A percentile compares a stretch with the other conserved stretches of the same genome.
Conservation (phyloP, 345 rosid genomes). For the Pistacia atlantica region DNA sequence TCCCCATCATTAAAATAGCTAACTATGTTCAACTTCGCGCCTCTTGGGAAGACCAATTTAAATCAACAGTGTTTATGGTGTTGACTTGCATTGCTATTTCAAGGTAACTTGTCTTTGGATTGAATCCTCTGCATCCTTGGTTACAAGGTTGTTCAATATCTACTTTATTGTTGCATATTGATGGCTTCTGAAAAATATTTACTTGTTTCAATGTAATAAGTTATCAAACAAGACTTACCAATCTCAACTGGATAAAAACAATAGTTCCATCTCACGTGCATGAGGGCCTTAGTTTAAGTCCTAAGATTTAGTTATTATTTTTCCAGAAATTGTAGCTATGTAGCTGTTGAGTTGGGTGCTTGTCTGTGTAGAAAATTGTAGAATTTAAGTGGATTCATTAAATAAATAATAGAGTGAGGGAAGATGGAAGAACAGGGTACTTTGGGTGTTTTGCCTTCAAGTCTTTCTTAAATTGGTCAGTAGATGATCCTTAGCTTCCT, state of each 20-base stretch:
- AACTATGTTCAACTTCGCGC: conserved; percentile 50
- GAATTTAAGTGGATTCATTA: background rate
- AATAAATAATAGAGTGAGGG: too few species aligned
- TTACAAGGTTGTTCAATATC: conserved; percentile 4
- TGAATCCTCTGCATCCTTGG: conserved; percentile 10
- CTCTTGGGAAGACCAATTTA: conserved; percentile 74
- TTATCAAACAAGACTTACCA: background rate
- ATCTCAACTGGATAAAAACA: background rate
- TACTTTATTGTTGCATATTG: background rate
- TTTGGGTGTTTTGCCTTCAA: too few species aligned
- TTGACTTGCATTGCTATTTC: conserved; percentile 43
- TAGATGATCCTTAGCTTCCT: too few species aligned
- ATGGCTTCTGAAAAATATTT: background rate
- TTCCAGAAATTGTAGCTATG: too few species aligned
- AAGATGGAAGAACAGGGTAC: too few species aligned
- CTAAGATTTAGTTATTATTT: background rate
- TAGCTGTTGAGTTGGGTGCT: background rate
- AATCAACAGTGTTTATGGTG: conserved; percentile 59
- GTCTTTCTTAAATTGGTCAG: too few species aligned
- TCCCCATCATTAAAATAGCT: conserved; percentile 58
- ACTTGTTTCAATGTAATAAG: background rate
- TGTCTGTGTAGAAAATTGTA: background rate
- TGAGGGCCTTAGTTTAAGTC: background rate
- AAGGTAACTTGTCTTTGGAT: conserved; percentile 38
- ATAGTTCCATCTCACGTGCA: background rate